Evolutionary conservation across 768 basidiomycete genomes (phyloP).

Genomic region (Megacollybia marginata): DNA sequence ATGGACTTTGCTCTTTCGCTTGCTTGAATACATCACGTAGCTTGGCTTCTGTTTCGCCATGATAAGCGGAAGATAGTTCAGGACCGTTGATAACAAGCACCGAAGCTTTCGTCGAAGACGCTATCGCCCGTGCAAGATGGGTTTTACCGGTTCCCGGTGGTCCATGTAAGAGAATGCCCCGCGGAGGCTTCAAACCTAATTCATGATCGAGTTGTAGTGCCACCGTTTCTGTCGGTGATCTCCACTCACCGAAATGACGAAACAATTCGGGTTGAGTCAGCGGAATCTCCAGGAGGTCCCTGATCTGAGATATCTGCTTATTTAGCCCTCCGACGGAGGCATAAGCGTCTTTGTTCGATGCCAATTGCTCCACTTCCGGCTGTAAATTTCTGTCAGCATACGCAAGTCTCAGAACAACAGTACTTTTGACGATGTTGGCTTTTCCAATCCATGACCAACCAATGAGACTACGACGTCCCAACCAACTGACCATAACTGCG

Average conservation of each 20-base stretch:
- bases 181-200: slow-evolving; percentile 86
- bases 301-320: slow-evolving; percentile 81
- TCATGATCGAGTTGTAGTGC: neutral
- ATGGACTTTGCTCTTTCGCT: slow-evolving; percentile 76
- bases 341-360: slow-evolving; percentile 57
- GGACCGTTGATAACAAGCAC: slow-evolving; percentile 96
- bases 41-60: slow-evolving; percentile 92
- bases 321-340: slow-evolving; percentile 80
- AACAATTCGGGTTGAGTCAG: slow-evolving; percentile 79
- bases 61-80: slow-evolving; percentile 90
- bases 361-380: slow-evolving; percentile 40
- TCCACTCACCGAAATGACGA: slow-evolving; percentile 54
- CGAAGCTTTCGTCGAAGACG: slow-evolving; percentile 75
- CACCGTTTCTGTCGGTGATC: neutral
- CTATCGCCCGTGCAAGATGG: slow-evolving; percentile 90
- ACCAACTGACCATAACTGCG: slow-evolving; percentile 49
- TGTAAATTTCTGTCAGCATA: slow-evolving; percentile 10
- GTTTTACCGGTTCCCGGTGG: slow-evolving; percentile 99
- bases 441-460: slow-evolving; percentile 18
- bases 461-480: slow-evolving; percentile 63
- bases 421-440: too few relatives aligned
- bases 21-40: slow-evolving; percentile 86
- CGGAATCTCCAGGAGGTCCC: slow-evolving; percentile 81
- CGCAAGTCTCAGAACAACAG: too few relatives aligned
- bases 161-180: slow-evolving; percentile 90